Evolutionary conservation across 2,329 filamentous ascomycete species (phyloP), one percentile per base, ranked within the genome.

Genomic region (Exophiala alcalophila): DNA sequence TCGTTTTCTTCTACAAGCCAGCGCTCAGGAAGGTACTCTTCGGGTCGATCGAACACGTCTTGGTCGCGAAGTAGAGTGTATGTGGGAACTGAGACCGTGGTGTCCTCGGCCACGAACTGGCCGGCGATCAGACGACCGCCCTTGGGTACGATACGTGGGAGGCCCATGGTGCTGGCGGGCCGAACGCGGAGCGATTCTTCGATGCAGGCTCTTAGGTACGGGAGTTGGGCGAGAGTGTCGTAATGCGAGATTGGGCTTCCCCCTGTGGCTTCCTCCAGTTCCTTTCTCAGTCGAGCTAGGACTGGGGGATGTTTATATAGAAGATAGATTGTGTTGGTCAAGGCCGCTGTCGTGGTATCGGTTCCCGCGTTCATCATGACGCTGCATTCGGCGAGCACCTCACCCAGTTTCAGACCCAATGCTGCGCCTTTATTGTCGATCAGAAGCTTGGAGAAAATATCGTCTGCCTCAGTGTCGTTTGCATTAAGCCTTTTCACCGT

Each of bases 351-450:
- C 3, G 48, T 51, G n/a, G 44, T 51, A 21, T 51, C 48, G 2
- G 44, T 51, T 2, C 47, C 49, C 2, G 40, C 46, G 20, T 52
- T 52, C 49, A 52, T 45, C 46, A 52, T 49, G 12, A 47, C 47
- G 14, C 14, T 15, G 27, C 33, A 34, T 35, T 52, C 49, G 12
- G 49, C 46, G 4, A 52, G 28, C 8, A 52, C 14, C n/a, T 49
- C 46, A 11, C 49, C 49, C 11, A 43, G 14, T 2, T 21, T 9
- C 11, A 50, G 25, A 14, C 25, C 31, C n/a, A 49, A 15, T 7
- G 20, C 10, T n/a, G 36, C 35, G 4, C 43, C 43, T 15, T 46
- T 46, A 31, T 35, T 46, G 20, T 46, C 25, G 8, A 16, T 16
- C 9, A 51, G 28, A 7, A 51, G 37, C 26, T 45, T 44, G 1